A percentile compares a stretch with the other conserved stretches of the same genome.
Conservation (phyloP, 371 early-diverging fungal genomes). For the Mucor indicus region DNA sequence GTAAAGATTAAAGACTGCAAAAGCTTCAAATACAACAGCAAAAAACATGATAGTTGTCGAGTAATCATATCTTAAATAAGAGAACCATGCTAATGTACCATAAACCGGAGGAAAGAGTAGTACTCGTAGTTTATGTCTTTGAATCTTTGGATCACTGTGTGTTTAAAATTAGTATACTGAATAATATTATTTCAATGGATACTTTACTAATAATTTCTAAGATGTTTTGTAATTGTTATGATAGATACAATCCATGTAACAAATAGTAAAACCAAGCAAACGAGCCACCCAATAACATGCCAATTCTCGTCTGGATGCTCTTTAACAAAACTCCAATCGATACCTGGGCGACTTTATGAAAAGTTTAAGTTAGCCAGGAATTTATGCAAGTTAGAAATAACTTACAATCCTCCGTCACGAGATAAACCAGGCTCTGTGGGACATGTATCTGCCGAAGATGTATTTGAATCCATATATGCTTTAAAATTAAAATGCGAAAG, state of each 20-base stretch:
- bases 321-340: constrained; percentile 17
- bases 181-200: background rate
- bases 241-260: constrained; percentile 37
- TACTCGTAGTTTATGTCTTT: constrained; percentile 47
- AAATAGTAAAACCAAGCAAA: constrained; percentile 27
- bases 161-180: background rate
- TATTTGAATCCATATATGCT: too few relatives aligned
- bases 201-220: constrained; percentile 39
- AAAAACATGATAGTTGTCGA: constrained; percentile 49
- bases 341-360: constrained; percentile 7
- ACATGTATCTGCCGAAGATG: constrained; percentile 7
- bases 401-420: constrained; percentile 17
- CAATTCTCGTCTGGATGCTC: constrained; percentile 25
- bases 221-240: constrained; percentile 21
- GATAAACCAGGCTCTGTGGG: constrained; percentile 20
- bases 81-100: constrained; percentile 41
- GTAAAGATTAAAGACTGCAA: constrained; percentile 48
- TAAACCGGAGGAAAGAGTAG: constrained; percentile 44
- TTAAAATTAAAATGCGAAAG: too few relatives aligned
- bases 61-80: constrained; percentile 43
- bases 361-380: background rate
- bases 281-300: constrained; percentile 50
- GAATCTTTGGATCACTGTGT: constrained; percentile 34
- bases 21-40: constrained; percentile 45
- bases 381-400: background rate